Evolutionary conservation across 257 asterid genomes (phyloP).

Genomic region (Henckelia pumila): DNA sequence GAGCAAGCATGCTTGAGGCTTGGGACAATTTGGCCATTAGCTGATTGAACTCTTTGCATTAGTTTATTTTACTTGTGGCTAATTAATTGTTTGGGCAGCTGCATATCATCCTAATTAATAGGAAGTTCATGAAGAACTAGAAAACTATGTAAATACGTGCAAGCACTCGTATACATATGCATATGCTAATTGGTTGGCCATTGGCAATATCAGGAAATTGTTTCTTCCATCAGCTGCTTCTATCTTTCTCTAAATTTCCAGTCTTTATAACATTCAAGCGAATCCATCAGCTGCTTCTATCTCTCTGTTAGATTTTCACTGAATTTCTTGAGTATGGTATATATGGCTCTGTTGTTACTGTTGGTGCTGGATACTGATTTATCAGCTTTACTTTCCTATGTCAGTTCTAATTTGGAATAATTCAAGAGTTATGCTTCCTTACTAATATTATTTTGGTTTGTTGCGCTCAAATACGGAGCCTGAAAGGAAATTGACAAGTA

Average conservation of each 20-base stretch:
- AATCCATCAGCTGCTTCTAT: neutral
- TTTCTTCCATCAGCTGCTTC: neutral
- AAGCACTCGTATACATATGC: neutral
- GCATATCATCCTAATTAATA: neutral
- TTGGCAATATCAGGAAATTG: neutral
- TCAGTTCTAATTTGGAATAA: neutral
- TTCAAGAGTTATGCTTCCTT: neutral
- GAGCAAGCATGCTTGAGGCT: slow-evolving; percentile 6
- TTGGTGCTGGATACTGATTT: neutral
- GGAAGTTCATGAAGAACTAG: slow-evolving; percentile 12
- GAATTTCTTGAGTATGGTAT: neutral
- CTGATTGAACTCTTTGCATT: slow-evolving; percentile 20
- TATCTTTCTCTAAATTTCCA: neutral
- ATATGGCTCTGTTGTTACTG: neutral
- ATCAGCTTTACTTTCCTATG: neutral
- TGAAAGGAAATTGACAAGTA: slow-evolving; percentile 16
- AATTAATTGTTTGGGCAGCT: neutral
- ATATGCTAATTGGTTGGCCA: neutral
- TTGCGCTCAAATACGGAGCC: slow-evolving; percentile 9
- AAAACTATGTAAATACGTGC: neutral
- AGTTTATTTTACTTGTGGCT: neutral
- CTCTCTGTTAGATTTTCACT: neutral
- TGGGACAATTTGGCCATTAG: neutral
- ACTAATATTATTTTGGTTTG: neutral
- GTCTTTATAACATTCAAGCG: neutral